Evolutionary conservation across 805 yeast species (phyloP), one percentile per base, ranked within the genome.

Genomic region (Diddensiella santjacobensis): DNA sequence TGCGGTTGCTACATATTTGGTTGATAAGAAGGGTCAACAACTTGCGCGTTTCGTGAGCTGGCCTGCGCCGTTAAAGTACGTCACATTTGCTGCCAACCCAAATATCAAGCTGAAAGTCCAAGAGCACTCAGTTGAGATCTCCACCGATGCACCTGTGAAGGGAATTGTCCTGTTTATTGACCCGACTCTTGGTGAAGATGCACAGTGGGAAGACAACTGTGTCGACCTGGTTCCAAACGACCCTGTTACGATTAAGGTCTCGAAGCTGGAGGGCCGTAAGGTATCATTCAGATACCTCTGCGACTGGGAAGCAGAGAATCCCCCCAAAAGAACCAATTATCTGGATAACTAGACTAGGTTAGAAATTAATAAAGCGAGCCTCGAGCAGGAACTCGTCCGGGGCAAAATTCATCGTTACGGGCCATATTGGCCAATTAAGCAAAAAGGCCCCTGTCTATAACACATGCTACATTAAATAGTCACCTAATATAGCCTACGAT

Each of bases 1-100:
- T 5, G 42, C 30, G 29, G n/a, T 40, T 18, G 61, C 49, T 22
- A 53, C 56, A 17, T 47, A 50, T 43, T 54, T 52, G 44, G 48
- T 48, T 19, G 45, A 45, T 30, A 56, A 38, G 37, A 40, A 33
- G 24, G 50, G 44, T 31, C 22, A 42, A 11, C 60, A 35, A 30
- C 51, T 72, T 30, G 66, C 70, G 3, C 54, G 67, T 40, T 64
- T 67, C 3, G 60, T 65, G 3, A 74, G 73, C 52, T 76, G 80
- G 80, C 80, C 80, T 0, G 79, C 76, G 55, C 75, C 75, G 3
- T 54, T 73, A 41, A 73, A 73, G 50, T 65, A 70, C 54, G 56
- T 71, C 22, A 57, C 58, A 22, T 45, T 45, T 22, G 31, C 43
- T 6, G 11, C 43, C 8, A 19, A 24, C 30, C 33, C 36, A n/a